Base-by-base conservation (phyloP, 495 filamentous ascomycete species). In the Hypoxylon intermedium region DNA sequence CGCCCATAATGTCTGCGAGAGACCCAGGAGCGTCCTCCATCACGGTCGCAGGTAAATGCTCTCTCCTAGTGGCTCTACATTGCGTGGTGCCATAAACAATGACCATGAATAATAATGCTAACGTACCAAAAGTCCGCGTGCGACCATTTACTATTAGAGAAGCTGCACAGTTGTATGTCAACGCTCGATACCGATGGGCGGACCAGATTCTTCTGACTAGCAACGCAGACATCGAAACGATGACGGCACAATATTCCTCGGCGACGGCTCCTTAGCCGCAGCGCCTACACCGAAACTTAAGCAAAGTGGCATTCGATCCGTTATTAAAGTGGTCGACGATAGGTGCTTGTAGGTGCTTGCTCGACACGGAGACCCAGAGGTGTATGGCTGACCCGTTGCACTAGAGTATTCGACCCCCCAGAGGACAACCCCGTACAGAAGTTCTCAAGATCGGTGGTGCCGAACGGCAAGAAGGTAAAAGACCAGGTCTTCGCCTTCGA, bases 401-500 rank as follows among this genome's bases (percentile, higher is more conserved):
- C 18, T 12, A 98, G 94, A 59, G 86, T 99, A 19, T 99, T 99
- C 74, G 94, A 99, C 68, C 94, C 94, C 9, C 94, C 94, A 5
- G 94, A 99, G 73, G 95, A 98, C 68, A 96, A 89, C 67, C 90
- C 94, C 1, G 86, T 98, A n/a, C 90, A 95, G 50, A 89, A 87
- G 61, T 96, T 96, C 72, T 89, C 91, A 24, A 85, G 85, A 73
- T 89, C 87, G 20, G 87, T 95, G 12, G 85, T 94, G 0, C 89
- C 92, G 6, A 80, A 86, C 31, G 92, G 93, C 41, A 98, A 96
- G 70, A 87, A 93, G 56, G 90, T 96, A 66, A 99, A 99, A 73
- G 94, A 99, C 70, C 93, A 97, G 72, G 93, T 93, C 4, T 99
- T 99, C 67, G 92, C 85, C 40, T 99, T 99, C 76, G 94, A 99